Percentiles rank a stretch among this genome's conserved stretches.
Conservation (phyloP, 768 basidiomycete genomes). For the Trametes elegans region DNA sequence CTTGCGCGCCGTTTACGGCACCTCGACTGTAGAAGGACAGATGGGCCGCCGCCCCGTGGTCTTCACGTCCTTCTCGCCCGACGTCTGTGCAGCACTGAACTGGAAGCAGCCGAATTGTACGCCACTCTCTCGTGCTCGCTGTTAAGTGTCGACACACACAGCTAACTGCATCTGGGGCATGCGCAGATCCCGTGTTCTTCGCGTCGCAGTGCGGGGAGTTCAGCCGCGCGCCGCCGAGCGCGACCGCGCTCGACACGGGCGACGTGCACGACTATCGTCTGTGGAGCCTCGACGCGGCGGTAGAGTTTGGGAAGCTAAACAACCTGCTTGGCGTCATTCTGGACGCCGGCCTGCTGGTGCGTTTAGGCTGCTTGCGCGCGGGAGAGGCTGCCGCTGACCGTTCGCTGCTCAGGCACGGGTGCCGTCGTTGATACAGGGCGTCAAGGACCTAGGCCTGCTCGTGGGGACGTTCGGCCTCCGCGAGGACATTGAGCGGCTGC, state of each 20-base stretch:
- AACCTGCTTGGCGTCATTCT: slow-evolving; percentile 92
- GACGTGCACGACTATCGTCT: slow-evolving; percentile 49
- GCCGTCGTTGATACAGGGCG: slow-evolving; percentile 84
- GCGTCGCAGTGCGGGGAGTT: slow-evolving; percentile 80
- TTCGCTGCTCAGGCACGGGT: slow-evolving; percentile 64
- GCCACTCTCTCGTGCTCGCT: slow-evolving; percentile 26
- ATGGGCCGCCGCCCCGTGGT: slow-evolving; percentile 72
- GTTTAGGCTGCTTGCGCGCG: slow-evolving; percentile 23
- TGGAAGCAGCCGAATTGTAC: slow-evolving; percentile 99
- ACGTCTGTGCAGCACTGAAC: slow-evolving; percentile 86
- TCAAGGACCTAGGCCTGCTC: slow-evolving; percentile 85
- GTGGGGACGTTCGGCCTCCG: slow-evolving; percentile 77
- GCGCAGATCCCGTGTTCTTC: slow-evolving; percentile 93
- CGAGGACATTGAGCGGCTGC: slow-evolving; percentile 37
- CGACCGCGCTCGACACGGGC: slow-evolving; percentile 37
- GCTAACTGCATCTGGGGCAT: no score
- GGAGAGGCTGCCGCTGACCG: slow-evolving; percentile 2
- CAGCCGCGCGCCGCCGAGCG: slow-evolving; percentile 36
- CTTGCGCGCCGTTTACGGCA: slow-evolving; percentile 77
- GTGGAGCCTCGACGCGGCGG: slow-evolving; percentile 81
- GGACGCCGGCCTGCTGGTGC: slow-evolving; percentile 82
- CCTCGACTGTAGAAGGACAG: slow-evolving; percentile 49
- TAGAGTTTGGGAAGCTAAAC: slow-evolving; percentile 90
- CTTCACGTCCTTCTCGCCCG: slow-evolving; percentile 91
- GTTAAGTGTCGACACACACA: no score